Evolutionary conservation across 108 stramenopile genomes (phyloP), one percentile per base, ranked within the genome.

Genomic region (Fragilariopsis cylindrus): DNA sequence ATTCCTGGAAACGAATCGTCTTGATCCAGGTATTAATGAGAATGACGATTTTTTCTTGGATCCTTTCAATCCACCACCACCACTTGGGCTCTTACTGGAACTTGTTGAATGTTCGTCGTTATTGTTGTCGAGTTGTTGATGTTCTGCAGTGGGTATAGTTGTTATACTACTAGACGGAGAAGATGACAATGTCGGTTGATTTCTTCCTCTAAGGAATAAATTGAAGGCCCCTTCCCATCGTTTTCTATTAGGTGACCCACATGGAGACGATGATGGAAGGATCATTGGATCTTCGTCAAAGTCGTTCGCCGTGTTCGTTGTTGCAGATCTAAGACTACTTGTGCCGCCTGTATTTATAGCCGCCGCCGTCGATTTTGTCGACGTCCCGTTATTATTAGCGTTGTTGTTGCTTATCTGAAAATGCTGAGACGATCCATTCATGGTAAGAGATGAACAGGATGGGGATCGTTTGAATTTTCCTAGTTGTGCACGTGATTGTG

Each of bases 1-100:
- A 69, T 70, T 68, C 11, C 67, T 41, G 41, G 67, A 68, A 39
- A 68, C 67, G 39, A 68, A 50, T n/a, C 67, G 67, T 40, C 45
- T 68, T 11, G 48, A 39, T 12, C 67, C 67, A n/a, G 48, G 48
- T 68, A 68, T 68, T 21, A 68, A 11, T 4, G 67, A 68, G 50
- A 68, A 68, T 4, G 67, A 50, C 18, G 67, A 68, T 21, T 68
- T 68, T 40, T 68, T 68, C 49, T 68, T 63, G 42, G 7, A 4
- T 45, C 62, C 62, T 41, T 45, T 63, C 62, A 41, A 45, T 63
- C 60, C 60, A 12, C 30, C 67, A n/a, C 67, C 67, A 5, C 18
- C 39, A 5, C 18, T 50, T 30, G 30, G 30, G 30, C 30, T 30
- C 30, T 30, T 30, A 30, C 30, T 30, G 30, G 30, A 30, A 30